Evolutionary conservation across 768 basidiomycete genomes (phyloP).

Genomic region (Boletus speciosus): DNA sequence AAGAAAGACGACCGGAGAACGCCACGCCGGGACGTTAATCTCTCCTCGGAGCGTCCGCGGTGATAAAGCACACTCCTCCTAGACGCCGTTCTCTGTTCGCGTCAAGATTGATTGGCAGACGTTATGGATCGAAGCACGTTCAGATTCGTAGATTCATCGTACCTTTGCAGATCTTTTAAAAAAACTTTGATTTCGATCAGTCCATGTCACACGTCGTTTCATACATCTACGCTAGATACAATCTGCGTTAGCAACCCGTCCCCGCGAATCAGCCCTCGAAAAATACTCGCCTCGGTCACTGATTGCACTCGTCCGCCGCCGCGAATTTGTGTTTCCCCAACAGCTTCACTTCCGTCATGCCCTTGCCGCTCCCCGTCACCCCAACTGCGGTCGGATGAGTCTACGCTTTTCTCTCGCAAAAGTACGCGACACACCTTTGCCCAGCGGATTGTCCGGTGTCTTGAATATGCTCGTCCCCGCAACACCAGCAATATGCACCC

Average conservation of each 20-base stretch:
- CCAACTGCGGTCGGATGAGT: slow-evolving; percentile 54
- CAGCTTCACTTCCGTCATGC: slow-evolving; percentile 74
- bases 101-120: too few relatives aligned
- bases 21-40: too few relatives aligned
- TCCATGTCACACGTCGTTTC: too few relatives aligned
- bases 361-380: slow-evolving; percentile 87
- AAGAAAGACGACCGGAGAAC: too few relatives aligned
- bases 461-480: slow-evolving; percentile 91
- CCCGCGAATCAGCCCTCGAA: background rate
- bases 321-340: slow-evolving; percentile 77
- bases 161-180: too few relatives aligned
- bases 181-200: too few relatives aligned
- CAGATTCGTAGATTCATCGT: too few relatives aligned
- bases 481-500: slow-evolving; percentile 84
- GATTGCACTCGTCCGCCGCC: slow-evolving; percentile 42
- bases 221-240: too few relatives aligned
- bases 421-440: slow-evolving; percentile 54
- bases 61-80: too few relatives aligned
- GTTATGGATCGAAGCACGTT: too few relatives aligned
- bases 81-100: too few relatives aligned
- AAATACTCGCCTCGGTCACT: slow-evolving; percentile 18
- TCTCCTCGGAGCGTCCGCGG: too few relatives aligned
- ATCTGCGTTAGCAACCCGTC: background rate
- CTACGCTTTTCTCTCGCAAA: background rate
- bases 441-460: slow-evolving; percentile 88